These are phyloP conservation scores for Chloromonas sp. DNA, from an alignment of 163 green algal species.

Conservation along the genomic window DNA sequence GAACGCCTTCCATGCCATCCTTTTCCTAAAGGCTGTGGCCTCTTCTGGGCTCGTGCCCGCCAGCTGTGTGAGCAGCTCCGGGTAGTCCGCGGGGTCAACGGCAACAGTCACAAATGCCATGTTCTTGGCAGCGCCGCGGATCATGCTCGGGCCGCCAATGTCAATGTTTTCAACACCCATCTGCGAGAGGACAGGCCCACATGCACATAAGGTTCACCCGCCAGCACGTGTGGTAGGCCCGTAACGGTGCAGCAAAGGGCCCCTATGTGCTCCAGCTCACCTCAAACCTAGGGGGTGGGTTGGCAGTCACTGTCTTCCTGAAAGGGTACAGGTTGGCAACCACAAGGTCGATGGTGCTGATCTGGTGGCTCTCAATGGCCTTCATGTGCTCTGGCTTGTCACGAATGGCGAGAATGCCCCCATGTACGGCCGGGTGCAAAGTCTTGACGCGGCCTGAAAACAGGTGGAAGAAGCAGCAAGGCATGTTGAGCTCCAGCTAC, in stretches of 20 bases:
- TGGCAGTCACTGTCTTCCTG: slow-evolving; percentile 80
- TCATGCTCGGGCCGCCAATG: slow-evolving; percentile 97
- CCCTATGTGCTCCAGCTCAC: slow-evolving; percentile 12
- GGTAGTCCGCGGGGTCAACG: slow-evolving; percentile 79
- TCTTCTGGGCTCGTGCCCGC: slow-evolving; percentile 5
- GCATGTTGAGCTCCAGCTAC: too few species aligned
- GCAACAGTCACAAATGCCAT: slow-evolving; percentile 50
- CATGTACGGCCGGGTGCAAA: slow-evolving; percentile 93
- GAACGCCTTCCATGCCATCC: slow-evolving; percentile 97
- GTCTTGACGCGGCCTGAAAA: slow-evolving; percentile 94
- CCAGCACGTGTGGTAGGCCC: too few species aligned
- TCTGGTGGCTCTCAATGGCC: slow-evolving; percentile 77
- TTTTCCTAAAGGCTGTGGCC: slow-evolving; percentile 49
- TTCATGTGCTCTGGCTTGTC: slow-evolving; percentile 77
- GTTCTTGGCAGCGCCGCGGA: slow-evolving; percentile 97
- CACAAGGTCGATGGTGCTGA: slow-evolving; percentile 88
- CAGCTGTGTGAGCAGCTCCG: slow-evolving; percentile 53
- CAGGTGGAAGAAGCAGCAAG: too few species aligned
- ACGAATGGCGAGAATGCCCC: slow-evolving; percentile 91
- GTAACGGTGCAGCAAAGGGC: too few species aligned
- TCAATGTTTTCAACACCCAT: slow-evolving; percentile 97
- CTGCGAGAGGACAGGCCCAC: slow-evolving; percentile 15
- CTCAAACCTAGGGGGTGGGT: slow-evolving; percentile 63
- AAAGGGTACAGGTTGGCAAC: slow-evolving; percentile 99
- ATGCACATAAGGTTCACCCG: not conserved